Percentiles rank a stretch among this genome's conserved stretches.
These are phyloP conservation scores for Vigna unguiculata DNA, from an alignment of 306 rosid genomes.

Conservation along the genomic window DNA sequence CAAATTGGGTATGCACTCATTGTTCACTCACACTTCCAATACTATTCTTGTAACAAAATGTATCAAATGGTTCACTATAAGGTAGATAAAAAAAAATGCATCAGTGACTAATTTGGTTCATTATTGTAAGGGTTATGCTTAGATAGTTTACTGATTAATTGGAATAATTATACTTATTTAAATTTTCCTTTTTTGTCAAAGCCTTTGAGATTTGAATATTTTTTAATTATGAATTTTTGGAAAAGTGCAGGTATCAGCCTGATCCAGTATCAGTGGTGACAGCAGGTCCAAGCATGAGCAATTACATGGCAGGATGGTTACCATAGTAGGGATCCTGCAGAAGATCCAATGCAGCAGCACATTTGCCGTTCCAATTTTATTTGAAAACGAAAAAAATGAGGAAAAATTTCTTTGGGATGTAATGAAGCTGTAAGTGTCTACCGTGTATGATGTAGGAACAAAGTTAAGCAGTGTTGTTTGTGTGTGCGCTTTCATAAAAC, in stretches of 20 bases:
- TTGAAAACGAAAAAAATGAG: constrained; percentile 28
- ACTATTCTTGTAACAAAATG: not conserved
- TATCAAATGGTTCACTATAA: not conserved
- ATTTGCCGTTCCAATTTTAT: constrained; percentile 43
- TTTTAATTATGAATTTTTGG: constrained; percentile 2
- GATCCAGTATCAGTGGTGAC: constrained; percentile 77
- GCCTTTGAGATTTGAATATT: not conserved
- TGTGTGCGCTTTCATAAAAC: constrained; percentile 50
- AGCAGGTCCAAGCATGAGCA: constrained; percentile 92
- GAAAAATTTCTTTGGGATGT: constrained; percentile 42
- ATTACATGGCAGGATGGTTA: constrained; percentile 91
- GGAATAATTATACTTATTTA: not conserved
- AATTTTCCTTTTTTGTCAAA: not conserved
- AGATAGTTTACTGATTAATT: not conserved
- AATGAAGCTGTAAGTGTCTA: constrained; percentile 42
- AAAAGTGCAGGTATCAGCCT: constrained; percentile 70
- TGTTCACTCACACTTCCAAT: not conserved
- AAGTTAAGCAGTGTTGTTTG: constrained; percentile 46
- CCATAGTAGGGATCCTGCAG: constrained; percentile 52
- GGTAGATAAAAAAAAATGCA: not conserved
- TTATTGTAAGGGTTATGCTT: not conserved
- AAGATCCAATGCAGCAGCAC: constrained; percentile 25
- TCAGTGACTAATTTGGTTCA: too few relatives aligned
- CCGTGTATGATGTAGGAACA: constrained; percentile 46
- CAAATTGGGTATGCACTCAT: constrained; percentile 78